Conservation (phyloP, 176 grass and related monocot species). For the Poa annua region DNA sequence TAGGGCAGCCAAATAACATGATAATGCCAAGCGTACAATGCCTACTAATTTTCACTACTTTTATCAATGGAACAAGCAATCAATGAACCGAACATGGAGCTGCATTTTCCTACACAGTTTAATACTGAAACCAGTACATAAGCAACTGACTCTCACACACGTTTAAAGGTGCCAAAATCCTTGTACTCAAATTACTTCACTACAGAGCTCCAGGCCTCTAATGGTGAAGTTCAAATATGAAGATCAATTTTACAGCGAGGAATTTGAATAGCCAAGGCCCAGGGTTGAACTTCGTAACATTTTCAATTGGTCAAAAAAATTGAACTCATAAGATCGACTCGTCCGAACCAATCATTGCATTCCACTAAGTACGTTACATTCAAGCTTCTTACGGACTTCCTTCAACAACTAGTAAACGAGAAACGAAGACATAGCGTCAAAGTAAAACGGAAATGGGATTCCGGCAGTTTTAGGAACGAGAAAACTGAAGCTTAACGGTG, state of each 20-base stretch:
- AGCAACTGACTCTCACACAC: not conserved
- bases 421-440: not conserved
- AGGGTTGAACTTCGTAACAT: constrained; percentile 4
- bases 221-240: not conserved
- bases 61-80: constrained; percentile 8
- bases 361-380: not conserved
- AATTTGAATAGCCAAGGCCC: not conserved
- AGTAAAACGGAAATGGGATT: not conserved
- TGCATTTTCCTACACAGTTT: not conserved
- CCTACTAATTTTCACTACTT: not conserved
- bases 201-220: not conserved
- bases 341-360: not conserved
- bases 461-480: not conserved
- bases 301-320: not conserved
- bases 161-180: not conserved
- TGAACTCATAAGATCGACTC: not conserved
- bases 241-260: not conserved
- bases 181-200: not conserved
- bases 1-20: not conserved
- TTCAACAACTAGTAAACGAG: not conserved
- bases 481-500: constrained; percentile 5
- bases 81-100: not conserved
- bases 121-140: not conserved
- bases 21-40: not conserved
- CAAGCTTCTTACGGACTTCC: not conserved